These are phyloP conservation scores for Sporobolomyces pararoseus DNA, from an alignment of 768 basidiomycete genomes.

Conservation along the genomic window DNA sequence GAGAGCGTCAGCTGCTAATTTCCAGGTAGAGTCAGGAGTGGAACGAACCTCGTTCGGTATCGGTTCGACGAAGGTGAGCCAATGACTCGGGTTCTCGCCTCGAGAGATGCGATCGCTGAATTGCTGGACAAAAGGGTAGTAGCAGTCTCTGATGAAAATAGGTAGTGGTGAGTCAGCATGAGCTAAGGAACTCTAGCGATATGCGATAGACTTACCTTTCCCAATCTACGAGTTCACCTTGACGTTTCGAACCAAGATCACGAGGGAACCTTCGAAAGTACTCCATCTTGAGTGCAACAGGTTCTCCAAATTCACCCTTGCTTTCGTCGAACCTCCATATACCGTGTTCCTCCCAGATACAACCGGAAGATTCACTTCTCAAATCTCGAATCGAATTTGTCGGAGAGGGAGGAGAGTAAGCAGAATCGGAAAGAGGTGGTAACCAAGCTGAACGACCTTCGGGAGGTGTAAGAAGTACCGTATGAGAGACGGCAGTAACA, in stretches of 20 bases:
- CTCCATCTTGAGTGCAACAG: slow-evolving; percentile 72
- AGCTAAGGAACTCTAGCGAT: too few relatives aligned
- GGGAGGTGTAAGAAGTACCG: slow-evolving; percentile 60
- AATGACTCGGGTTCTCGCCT: slow-evolving; percentile 57
- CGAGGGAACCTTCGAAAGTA: slow-evolving; percentile 73
- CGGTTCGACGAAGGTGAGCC: slow-evolving; percentile 66
- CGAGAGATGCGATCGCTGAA: slow-evolving; percentile 64
- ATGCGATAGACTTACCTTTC: slow-evolving; percentile 53
- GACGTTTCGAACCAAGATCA: slow-evolving; percentile 46
- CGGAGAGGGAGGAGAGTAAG: background rate
- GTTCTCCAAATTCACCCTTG: slow-evolving; percentile 62
- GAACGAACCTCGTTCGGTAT: slow-evolving; percentile 82
- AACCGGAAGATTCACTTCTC: slow-evolving; percentile 62
- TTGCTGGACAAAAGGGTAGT: slow-evolving; percentile 67
- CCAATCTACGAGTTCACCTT: slow-evolving; percentile 72
- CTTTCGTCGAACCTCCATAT: slow-evolving; percentile 83
- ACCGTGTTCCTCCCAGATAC: slow-evolving; percentile 85
- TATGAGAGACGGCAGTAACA: slow-evolving; percentile 64
- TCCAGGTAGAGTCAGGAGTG: background rate
- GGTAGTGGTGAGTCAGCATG: too few relatives aligned
- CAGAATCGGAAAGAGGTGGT: slow-evolving; percentile 41
- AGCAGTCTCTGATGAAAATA: slow-evolving; percentile 58
- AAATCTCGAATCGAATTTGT: slow-evolving; percentile 45
- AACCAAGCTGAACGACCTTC: slow-evolving; percentile 51
- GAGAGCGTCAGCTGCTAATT: background rate